These are phyloP conservation scores for Pichia sp. DNA, from an alignment of 1,139 yeast species.

Conservation along the genomic window DNA sequence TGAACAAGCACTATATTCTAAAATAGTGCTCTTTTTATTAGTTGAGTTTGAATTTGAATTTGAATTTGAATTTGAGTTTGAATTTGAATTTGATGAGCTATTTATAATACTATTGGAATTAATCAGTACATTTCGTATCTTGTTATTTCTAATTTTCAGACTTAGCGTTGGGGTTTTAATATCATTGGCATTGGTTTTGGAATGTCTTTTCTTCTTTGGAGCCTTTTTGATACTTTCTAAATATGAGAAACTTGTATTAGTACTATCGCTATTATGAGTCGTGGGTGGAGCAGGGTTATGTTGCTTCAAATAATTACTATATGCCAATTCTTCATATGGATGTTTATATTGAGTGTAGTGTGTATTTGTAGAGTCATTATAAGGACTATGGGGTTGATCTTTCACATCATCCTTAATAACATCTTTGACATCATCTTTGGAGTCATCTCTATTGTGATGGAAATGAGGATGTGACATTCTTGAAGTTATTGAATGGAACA, in stretches of 20 bases:
- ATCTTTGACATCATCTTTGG: constrained; percentile 1
- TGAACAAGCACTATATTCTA: constrained; percentile 1
- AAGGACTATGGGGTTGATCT: constrained; percentile 2
- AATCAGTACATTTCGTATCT: constrained; percentile 2
- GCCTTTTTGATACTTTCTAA: constrained; percentile 12
- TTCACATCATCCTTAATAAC: not conserved
- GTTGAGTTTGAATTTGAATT: not conserved
- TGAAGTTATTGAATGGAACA: constrained; percentile 31
- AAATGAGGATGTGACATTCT: constrained; percentile 16
- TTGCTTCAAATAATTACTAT: not conserved
- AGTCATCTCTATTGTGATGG: constrained; percentile 19
- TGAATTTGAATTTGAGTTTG: no score
- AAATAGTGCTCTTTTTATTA: not conserved
- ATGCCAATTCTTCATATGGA: not conserved
- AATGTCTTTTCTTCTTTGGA: constrained; percentile 3
- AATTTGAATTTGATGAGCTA: not conserved
- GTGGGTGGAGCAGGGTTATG: not conserved
- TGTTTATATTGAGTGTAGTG: no score
- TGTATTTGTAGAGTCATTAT: constrained; percentile 3
- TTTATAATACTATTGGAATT: not conserved
- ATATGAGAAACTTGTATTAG: constrained; percentile 6
- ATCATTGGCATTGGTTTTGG: not conserved
- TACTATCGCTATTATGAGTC: constrained; percentile 8
- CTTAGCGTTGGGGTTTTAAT: constrained; percentile 3
- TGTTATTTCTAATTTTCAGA: not conserved